Conservation (phyloP, 2,329 filamentous ascomycete genomes). For the Penicillium italicum region DNA sequence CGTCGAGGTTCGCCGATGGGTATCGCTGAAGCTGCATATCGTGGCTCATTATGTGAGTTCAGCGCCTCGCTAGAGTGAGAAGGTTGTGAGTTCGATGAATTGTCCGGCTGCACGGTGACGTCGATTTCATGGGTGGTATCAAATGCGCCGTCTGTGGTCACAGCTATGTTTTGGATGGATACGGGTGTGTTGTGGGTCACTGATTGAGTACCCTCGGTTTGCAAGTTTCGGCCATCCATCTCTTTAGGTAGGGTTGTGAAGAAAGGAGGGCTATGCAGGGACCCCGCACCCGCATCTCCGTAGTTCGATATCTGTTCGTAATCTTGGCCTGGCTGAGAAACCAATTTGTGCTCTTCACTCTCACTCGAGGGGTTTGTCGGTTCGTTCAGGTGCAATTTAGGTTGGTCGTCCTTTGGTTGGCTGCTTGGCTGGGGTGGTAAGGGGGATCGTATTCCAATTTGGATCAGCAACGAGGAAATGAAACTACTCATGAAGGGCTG, state of each 20-base stretch:
- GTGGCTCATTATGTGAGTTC: background rate
- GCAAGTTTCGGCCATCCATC: conserved; percentile 22
- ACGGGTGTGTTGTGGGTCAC: conserved; percentile 4
- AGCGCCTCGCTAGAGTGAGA: background rate
- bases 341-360: conserved; percentile 4
- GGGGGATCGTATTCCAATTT: conserved; percentile 44
- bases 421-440: conserved; percentile 33
- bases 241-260: conserved; percentile 21
- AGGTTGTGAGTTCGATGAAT: background rate
- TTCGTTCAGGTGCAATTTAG: conserved; percentile 23
- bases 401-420: conserved; percentile 24
- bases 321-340: conserved; percentile 14
- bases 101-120: background rate
- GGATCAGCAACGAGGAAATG: conserved; percentile 43
- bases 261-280: conserved; percentile 22
- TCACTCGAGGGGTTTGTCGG: conserved; percentile 20
- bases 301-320: conserved; percentile 4
- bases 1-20: background rate
- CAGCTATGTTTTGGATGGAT: background rate
- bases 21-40: background rate
- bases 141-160: background rate
- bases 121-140: background rate
- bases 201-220: conserved; percentile 14
- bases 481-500: conserved; percentile 44
- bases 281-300: conserved; percentile 25